These are phyloP conservation scores for Cicer judaicum DNA, from an alignment of 306 rosid species.

Conservation along the genomic window DNA sequence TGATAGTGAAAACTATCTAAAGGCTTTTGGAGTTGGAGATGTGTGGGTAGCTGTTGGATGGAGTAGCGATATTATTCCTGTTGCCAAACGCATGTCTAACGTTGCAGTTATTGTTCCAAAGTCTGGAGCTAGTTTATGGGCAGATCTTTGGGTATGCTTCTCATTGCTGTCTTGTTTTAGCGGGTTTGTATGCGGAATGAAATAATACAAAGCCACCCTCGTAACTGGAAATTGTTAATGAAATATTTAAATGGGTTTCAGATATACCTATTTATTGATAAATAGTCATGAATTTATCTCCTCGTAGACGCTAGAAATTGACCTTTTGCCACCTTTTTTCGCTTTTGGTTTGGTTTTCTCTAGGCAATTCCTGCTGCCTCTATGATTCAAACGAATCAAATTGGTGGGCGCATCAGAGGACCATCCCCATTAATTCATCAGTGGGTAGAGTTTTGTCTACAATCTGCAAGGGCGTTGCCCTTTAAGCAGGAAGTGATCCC, in stretches of 20 bases:
- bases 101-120: constrained; percentile 87
- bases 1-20: constrained; percentile 76
- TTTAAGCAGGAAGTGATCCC: constrained; percentile 91
- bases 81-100: constrained; percentile 82
- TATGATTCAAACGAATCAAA: constrained; percentile 57
- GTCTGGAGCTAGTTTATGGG: constrained; percentile 93
- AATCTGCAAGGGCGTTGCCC: constrained; percentile 79
- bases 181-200: constrained; percentile 16
- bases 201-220: background rate
- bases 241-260: constrained; percentile 13
- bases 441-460: constrained; percentile 97
- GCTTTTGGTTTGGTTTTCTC: constrained; percentile 14
- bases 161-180: constrained; percentile 19
- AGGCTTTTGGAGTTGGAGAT: constrained; percentile 91
- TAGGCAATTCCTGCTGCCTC: constrained; percentile 87
- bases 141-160: constrained; percentile 81
- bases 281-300: constrained; percentile 10
- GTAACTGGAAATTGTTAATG: background rate
- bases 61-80: constrained; percentile 91
- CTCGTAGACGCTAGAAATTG: constrained; percentile 15
- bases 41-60: constrained; percentile 98
- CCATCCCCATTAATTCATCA: constrained; percentile 88
- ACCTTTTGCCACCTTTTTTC: background rate
- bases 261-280: constrained; percentile 26
- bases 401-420: constrained; percentile 86